These are phyloP conservation scores for Coemansia sp. DNA, from an alignment of 192 early-diverging fungal genomes.

Conservation along the genomic window DNA sequence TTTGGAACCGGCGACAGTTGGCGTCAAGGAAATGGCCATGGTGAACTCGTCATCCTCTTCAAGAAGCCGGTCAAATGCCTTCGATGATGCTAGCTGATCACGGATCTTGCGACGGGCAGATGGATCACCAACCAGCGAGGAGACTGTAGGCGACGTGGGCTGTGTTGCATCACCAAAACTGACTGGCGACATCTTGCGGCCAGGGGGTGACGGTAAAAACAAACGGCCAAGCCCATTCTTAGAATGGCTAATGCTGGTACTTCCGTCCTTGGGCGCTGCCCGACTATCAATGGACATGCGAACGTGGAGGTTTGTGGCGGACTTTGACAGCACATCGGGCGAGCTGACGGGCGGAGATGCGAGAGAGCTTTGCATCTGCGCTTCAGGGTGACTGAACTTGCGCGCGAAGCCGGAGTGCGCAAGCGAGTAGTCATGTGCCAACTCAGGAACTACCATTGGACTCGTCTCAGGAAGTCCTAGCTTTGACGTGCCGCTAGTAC, in stretches of 20 bases:
- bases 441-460: not conserved
- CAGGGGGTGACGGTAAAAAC: conserved; percentile 23
- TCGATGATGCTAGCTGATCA: conserved; percentile 43
- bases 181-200: conserved; percentile 14
- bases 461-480: not conserved
- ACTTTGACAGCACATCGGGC: conserved; percentile 36
- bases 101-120: conserved; percentile 39
- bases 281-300: conserved; percentile 28
- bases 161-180: conserved; percentile 1
- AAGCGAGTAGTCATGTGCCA: not conserved
- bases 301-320: conserved; percentile 20
- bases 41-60: conserved; percentile 46
- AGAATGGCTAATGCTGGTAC: not conserved
- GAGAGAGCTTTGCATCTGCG: conserved; percentile 11
- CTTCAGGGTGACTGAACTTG: conserved; percentile 44
- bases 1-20: conserved; percentile 27
- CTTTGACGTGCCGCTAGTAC: not conserved
- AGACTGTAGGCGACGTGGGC: conserved; percentile 28
- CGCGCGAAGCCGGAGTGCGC: conserved; percentile 13
- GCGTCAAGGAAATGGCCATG: conserved; percentile 48
- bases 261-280: not conserved
- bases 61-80: conserved; percentile 40
- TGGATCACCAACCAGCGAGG: conserved; percentile 39
- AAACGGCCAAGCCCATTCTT: conserved; percentile 33
- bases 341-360: conserved; percentile 13